These are phyloP conservation scores for Pseudisothecium myosuroides DNA, from an alignment of 225 moss, liverwort and hornwort genomes.

Conservation along the genomic window DNA sequence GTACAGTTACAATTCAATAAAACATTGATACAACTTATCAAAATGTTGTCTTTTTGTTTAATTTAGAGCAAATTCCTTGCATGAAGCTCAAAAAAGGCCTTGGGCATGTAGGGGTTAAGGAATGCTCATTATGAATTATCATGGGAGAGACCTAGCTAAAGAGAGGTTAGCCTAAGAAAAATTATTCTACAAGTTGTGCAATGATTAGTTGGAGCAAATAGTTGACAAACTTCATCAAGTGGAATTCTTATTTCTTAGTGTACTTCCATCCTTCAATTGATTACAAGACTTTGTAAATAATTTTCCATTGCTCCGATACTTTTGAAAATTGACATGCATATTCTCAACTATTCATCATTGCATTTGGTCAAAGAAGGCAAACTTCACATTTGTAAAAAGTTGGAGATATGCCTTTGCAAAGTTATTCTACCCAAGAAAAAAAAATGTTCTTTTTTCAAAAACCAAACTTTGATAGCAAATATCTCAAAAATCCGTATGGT, in stretches of 20 bases:
- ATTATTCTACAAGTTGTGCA: not conserved
- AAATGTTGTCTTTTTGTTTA: too few relatives aligned
- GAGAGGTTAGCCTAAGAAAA: accelerated
- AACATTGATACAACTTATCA: too few relatives aligned
- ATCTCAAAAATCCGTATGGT: not conserved
- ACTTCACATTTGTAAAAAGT: not conserved
- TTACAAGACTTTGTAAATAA: not conserved
- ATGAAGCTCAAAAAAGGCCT: too few relatives aligned
- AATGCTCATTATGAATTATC: accelerated
- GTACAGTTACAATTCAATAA: too few relatives aligned
- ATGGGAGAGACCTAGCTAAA: not conserved
- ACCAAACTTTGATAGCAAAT: not conserved
- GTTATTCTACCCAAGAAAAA: not conserved
- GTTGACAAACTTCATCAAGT: accelerated
- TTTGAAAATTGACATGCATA: not conserved
- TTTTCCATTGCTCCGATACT: not conserved
- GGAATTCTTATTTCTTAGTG: not conserved
- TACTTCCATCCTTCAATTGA: not conserved
- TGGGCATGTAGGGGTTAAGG: too few relatives aligned
- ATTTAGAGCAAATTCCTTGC: too few relatives aligned
- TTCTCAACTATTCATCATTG: not conserved
- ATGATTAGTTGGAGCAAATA: not conserved
- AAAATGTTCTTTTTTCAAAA: not conserved
- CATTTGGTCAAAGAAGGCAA: too few relatives aligned
- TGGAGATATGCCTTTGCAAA: too few relatives aligned